phyloP scores from a whole-genome alignment of 164 flowering plant genomes.

The Stephania cephalantha region DNA sequence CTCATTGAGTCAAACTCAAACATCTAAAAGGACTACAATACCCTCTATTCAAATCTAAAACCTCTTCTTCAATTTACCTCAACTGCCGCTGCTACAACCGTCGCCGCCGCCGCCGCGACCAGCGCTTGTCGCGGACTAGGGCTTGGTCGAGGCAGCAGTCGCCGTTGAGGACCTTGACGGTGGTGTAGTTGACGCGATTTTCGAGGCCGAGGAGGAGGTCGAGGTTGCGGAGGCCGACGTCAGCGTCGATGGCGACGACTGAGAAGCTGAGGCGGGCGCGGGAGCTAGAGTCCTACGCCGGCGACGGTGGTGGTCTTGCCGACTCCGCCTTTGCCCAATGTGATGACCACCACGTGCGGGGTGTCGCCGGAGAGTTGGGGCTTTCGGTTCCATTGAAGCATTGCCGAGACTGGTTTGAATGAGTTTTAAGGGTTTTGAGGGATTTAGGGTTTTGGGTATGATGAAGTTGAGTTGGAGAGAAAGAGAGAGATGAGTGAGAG shows the following conservation, averaged over 20 bases:
- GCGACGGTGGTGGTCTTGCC: slow-evolving; percentile 99
- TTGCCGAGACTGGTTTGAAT: slow-evolving; percentile 23
- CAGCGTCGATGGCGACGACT: slow-evolving; percentile 92
- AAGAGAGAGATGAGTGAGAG: background rate
- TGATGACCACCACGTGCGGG: slow-evolving; percentile 87
- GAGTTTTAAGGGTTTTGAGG: background rate
- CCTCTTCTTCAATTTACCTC: too few species aligned
- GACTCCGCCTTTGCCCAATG: slow-evolving; percentile 98
- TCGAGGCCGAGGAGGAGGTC: slow-evolving; percentile 91
- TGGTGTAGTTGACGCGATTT: slow-evolving; percentile 89
- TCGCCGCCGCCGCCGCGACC: slow-evolving; percentile 35
- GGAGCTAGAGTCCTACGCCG: slow-evolving; percentile 63
- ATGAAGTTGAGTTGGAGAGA: slow-evolving; percentile 15
- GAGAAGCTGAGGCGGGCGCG: slow-evolving; percentile 91
- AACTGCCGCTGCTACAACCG: too few species aligned
- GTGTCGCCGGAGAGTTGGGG: slow-evolving; percentile 72
- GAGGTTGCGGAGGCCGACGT: slow-evolving; percentile 91
- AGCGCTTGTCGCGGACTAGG: slow-evolving; percentile 76
- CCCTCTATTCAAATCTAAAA: too few species aligned
- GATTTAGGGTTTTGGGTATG: slow-evolving; percentile 13
- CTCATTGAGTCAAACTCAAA: too few species aligned
- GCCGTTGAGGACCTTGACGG: slow-evolving; percentile 86
- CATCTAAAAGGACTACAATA: too few species aligned
- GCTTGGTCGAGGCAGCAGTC: slow-evolving; percentile 96
- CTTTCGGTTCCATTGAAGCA: slow-evolving; percentile 79